Evolutionary conservation across 1,284 basidiomycete species (phyloP).

Genomic region (Boletus holoroseus): DNA sequence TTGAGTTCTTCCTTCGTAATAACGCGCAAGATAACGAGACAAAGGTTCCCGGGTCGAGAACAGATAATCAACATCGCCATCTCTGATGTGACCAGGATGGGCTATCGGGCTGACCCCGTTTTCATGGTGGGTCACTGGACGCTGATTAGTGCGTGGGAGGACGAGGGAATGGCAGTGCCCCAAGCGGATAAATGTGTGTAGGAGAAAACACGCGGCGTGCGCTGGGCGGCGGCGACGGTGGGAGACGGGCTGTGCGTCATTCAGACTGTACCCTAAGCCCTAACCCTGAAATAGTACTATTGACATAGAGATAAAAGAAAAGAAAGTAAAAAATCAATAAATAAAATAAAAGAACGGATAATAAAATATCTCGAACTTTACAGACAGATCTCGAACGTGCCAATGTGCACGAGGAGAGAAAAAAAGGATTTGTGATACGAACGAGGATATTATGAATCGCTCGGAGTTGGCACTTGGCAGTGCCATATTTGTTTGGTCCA

Average conservation of each 20-base stretch:
- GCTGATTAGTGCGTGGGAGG: not conserved
- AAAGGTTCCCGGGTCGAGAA: not conserved
- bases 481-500: conserved; percentile 30
- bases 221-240: conserved; percentile 11
- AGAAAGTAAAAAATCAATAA: too few species aligned
- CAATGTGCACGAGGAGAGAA: not conserved
- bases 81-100: not conserved
- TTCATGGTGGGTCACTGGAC: not conserved
- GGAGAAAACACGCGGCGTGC: conserved; percentile 27
- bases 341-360: not conserved
- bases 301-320: not conserved
- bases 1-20: conserved; percentile 6
- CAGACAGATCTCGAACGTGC: conserved; percentile 15
- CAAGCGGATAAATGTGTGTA: not conserved
- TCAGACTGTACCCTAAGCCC: conserved; percentile 6
- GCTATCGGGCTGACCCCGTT: not conserved
- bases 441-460: conserved; percentile 14
- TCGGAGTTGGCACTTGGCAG: conserved; percentile 14
- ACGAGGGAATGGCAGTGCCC: not conserved
- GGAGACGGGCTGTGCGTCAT: conserved; percentile 17
- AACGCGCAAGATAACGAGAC: conserved; percentile 1
- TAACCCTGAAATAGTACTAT: conserved; percentile 24
- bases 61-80: conserved; percentile 5
- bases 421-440: conserved; percentile 13
- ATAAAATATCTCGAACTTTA: not conserved